Evolutionary conservation across 176 grass and related monocot species (phyloP).

Genomic region (Juncus effusus): DNA sequence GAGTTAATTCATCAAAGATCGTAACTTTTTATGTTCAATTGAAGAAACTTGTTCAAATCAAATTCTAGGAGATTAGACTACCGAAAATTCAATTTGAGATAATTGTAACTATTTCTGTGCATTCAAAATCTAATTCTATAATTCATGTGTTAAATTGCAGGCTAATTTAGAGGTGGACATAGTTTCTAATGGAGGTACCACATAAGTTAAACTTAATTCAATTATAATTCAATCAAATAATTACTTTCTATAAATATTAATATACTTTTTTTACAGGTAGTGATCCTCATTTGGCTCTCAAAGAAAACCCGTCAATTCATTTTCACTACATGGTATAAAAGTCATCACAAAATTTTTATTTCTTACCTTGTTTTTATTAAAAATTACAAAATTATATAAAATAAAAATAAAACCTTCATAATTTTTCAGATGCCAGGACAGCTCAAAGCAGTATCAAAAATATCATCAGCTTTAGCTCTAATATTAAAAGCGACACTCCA

Average conservation of each 20-base stretch:
- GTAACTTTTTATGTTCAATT: not conserved
- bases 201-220: slow-evolving; percentile 5
- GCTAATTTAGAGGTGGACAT: slow-evolving; percentile 87
- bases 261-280: slow-evolving; percentile 54
- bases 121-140: not conserved
- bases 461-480: slow-evolving; percentile 73
- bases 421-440: slow-evolving; percentile 60
- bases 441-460: slow-evolving; percentile 68
- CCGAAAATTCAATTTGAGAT: not conserved
- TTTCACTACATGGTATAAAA: slow-evolving; percentile 74
- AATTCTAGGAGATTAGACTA: not conserved
- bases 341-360: not conserved
- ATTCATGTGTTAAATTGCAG: slow-evolving; percentile 33
- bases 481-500: slow-evolving; percentile 80
- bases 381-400: too few relatives aligned
- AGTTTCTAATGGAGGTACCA: slow-evolving; percentile 83
- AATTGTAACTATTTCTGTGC: not conserved
- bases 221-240: not conserved
- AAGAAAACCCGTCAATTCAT: slow-evolving; percentile 64
- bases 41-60: not conserved
- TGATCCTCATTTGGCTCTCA: slow-evolving; percentile 69
- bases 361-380: not conserved
- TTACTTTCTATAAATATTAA: not conserved
- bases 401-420: not conserved
- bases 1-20: too few relatives aligned